Base-by-base conservation (phyloP, 495 filamentous ascomycete genomes). In the Staphylotrichum longicolle region DNA sequence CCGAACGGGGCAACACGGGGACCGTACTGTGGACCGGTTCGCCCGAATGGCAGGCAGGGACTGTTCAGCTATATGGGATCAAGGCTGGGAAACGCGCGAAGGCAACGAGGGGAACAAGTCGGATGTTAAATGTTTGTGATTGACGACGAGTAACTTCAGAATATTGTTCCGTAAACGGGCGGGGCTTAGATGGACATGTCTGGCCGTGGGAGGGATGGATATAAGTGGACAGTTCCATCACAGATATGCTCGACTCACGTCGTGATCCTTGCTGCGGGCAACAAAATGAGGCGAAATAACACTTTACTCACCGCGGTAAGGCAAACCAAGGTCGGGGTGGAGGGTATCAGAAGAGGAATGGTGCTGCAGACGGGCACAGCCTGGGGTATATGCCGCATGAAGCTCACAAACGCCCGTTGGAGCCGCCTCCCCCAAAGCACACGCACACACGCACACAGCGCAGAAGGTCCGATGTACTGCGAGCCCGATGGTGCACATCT, bases 281-380 rank as follows among this genome's bases (percentile, higher is more conserved):
- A 4, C 11, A 15, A 14, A 60, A 40, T 54, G 52, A 62, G 49
- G 63, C 63, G 59, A 45, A 58, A 58, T 32, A 12, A 42, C 63
- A 65, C 54, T 37, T 59, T 49, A 1, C 44, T 62, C 54, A 59
- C 49, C 63, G 30, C 44, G 59, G 63, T 62, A 44, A 65, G 63
- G 63, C 63, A 59, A 47, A 30, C 63, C 32, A 12, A 7, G 27
- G 32, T 11, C 20, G 11, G 9, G 55, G 41, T 30, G 50, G 58
- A 40, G 60, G 63, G 55, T 49, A 45, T 37, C 44, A 7, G 52
- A 55, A 46, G 2, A 49, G 44, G 59, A 53, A 58, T 30, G 11
- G 30, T 5, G 57, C 58, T 49, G 44, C 30, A 48, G 2, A 32
- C n/a, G 27, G 41, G 20, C 9, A 32, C 34, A 30, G 47, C 9